Evolutionary conservation across 306 rosid genomes (phyloP), one percentile per base, ranked within the genome.

Genomic region (Gynostemma pentaphyllum): DNA sequence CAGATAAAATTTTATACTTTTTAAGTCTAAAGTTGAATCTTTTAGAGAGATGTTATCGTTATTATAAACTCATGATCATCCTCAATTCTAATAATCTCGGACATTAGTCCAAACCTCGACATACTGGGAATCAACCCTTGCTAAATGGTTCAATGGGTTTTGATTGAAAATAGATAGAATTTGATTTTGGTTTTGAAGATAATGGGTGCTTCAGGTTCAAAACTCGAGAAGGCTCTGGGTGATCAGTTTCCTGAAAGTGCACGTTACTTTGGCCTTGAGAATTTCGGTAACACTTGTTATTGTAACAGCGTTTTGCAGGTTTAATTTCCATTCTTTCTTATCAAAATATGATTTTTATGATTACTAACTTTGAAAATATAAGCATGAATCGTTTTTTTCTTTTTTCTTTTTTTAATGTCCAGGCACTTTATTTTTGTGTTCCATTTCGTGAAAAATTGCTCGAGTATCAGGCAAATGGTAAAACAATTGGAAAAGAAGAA

Each of bases 231-330:
- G 76, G 99, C 97, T 78, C 97, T 94, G 4, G 99, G 99, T 7
- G 99, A 94, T 68, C 99, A 94, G 80, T 94, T 89, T 45, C 99
- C 97, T 4, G 99, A 89, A 84, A 97, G 99, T 80, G 99, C 88
- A 54, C 90, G 95, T 34, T 94, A 94, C 76, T 94, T 94, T 29
- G 99, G 99, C 47, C 90, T 94, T 3, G 97, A 94, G 79, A 94
- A 94, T 85, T 94, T 88, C 68, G 99, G 99, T 61, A 94, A 88
- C 64, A 94, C 97, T 70, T 94, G 99, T 74, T 94, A 94, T 76
- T 94, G 99, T 70, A 94, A 94, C 74, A 94, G 99, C 77, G 99
- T 88, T 29, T 81, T 94, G 87, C 99, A 94, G 99, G 97, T 90
- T 75, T 48, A 26, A 6, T 19, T 22, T 40, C 14, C 15, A 5